Evolutionary conservation across 129 eudicot species (phyloP).

Genomic region (Artemisia tridentata): DNA sequence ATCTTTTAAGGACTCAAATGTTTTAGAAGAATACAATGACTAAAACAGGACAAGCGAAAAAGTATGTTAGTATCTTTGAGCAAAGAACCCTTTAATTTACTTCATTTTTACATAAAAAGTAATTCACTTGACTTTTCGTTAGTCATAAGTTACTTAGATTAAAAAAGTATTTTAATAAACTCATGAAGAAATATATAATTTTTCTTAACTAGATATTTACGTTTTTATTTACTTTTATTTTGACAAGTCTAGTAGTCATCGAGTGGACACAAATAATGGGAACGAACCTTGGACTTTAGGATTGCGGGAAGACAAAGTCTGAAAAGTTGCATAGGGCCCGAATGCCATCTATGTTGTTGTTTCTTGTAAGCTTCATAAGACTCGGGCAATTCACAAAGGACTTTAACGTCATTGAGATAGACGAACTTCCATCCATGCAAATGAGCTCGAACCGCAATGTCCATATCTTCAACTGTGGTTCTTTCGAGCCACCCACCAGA

Average conservation of each 20-base stretch:
- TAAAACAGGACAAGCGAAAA: too few relatives aligned
- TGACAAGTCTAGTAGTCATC: neutral
- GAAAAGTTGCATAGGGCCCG: slow-evolving; percentile 87
- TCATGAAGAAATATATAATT: neutral
- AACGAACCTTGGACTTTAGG: slow-evolving; percentile 55
- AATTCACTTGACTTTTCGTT: too few relatives aligned
- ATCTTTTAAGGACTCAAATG: too few relatives aligned
- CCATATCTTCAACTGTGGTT: slow-evolving; percentile 84
- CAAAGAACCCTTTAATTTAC: too few relatives aligned
- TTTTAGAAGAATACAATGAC: too few relatives aligned
- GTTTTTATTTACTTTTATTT: too few relatives aligned
- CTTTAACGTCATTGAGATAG: slow-evolving; percentile 63
- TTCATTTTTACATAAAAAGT: too few relatives aligned
- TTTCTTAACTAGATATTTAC: neutral
- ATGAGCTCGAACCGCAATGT: slow-evolving; percentile 72
- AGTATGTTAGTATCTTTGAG: too few relatives aligned
- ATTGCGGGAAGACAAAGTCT: slow-evolving; percentile 64
- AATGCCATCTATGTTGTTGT: slow-evolving; percentile 83
- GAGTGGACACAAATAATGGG: neutral
- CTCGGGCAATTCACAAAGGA: slow-evolving; percentile 66
- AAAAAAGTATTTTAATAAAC: too few relatives aligned
- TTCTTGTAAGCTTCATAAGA: slow-evolving; percentile 80
- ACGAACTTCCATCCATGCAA: slow-evolving; percentile 68
- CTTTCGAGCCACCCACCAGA: slow-evolving; percentile 97
- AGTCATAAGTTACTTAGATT: too few relatives aligned